Conservation (phyloP, 345 rosid species). For the Nephelium lappaceum region DNA sequence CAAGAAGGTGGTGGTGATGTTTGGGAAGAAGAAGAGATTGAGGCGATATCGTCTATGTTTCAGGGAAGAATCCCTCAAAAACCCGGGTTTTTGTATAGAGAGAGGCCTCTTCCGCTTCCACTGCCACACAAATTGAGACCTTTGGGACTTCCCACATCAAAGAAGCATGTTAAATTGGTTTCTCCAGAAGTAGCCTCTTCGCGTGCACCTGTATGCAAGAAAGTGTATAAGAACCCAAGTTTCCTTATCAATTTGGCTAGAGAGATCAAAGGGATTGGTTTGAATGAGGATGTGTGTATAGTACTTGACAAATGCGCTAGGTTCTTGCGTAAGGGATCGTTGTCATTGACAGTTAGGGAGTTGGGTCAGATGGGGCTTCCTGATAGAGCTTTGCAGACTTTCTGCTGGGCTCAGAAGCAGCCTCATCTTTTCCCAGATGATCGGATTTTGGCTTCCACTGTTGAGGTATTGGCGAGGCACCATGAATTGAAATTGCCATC, state of each 20-base stretch:
- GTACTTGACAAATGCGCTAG: slow-evolving; percentile 57
- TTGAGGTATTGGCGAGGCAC: slow-evolving; percentile 73
- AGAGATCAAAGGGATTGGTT: slow-evolving; percentile 50
- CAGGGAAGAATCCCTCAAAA: slow-evolving; percentile 77
- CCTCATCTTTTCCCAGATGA: slow-evolving; percentile 72
- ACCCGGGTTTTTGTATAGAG: slow-evolving; percentile 52
- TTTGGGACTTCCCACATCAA: slow-evolving; percentile 60
- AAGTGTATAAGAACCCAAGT: slow-evolving; percentile 55
- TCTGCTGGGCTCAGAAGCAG: slow-evolving; percentile 81
- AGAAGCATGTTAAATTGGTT: slow-evolving; percentile 39
- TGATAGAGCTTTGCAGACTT: slow-evolving; percentile 75
- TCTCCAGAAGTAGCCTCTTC: slow-evolving; percentile 27
- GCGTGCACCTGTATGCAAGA: slow-evolving; percentile 44
- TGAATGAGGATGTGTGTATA: slow-evolving; percentile 52
- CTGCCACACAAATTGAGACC: slow-evolving; percentile 78
- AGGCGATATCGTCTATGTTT: slow-evolving; percentile 80
- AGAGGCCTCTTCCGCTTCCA: slow-evolving; percentile 81
- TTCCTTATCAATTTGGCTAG: slow-evolving; percentile 73
- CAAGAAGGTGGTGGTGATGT: slow-evolving; percentile 21
- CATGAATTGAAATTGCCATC: slow-evolving; percentile 60
- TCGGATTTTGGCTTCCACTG: slow-evolving; percentile 59
- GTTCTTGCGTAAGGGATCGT: slow-evolving; percentile 75
- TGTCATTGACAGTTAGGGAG: slow-evolving; percentile 72
- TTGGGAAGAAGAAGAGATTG: slow-evolving; percentile 76
- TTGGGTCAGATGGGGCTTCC: slow-evolving; percentile 85